Conservation (phyloP, 257 asterid species). For the Solanum bulbocastanum region DNA sequence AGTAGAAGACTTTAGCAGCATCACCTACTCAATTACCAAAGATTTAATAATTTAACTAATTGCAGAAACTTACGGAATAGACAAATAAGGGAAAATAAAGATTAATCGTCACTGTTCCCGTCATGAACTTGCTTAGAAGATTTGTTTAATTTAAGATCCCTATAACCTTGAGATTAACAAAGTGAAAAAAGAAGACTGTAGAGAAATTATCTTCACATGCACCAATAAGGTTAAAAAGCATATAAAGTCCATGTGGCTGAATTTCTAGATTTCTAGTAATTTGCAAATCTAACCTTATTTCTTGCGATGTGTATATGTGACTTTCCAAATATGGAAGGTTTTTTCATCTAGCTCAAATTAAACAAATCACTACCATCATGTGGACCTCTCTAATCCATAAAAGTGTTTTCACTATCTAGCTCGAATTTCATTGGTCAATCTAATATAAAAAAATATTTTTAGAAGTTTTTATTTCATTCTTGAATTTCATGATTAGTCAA, state of each 20-base stretch:
- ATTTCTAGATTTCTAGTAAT: conserved; percentile 20
- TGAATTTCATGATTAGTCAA: fast-evolving
- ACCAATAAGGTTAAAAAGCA: conserved; percentile 22
- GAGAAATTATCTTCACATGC: conserved; percentile 13
- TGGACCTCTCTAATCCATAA: conserved; percentile 38
- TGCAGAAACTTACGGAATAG: background rate
- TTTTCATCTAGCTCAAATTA: background rate
- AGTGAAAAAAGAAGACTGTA: background rate
- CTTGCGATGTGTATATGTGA: conserved; percentile 10
- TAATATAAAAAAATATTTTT: no score
- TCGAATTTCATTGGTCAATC: background rate
- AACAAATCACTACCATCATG: conserved; percentile 12
- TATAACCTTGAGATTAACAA: conserved; percentile 53
- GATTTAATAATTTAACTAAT: background rate
- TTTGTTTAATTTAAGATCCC: background rate
- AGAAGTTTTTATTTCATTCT: background rate
- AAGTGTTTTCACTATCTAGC: background rate
- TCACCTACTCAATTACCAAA: background rate
- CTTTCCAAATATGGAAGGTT: conserved; percentile 36
- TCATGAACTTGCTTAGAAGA: background rate
- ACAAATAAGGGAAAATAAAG: background rate
- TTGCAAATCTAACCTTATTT: conserved; percentile 18
- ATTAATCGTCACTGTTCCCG: conserved; percentile 18
- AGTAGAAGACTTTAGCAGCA: background rate
- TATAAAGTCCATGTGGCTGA: conserved; percentile 30